Base-by-base conservation (phyloP, 257 asterid genomes). In the Salvia hispanica region DNA sequence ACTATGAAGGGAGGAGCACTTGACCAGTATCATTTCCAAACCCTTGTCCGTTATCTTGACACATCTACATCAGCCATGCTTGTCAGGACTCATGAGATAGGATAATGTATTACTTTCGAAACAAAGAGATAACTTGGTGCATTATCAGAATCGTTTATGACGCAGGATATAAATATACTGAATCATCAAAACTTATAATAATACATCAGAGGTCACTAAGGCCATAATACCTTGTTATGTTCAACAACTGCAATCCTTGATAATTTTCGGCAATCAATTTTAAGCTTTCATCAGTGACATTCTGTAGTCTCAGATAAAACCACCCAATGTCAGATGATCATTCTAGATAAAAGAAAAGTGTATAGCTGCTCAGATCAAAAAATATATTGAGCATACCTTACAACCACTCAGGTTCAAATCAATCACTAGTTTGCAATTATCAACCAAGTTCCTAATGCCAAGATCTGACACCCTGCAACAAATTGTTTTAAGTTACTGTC, bases 351-450 rank as follows among this genome's bases (percentile, higher is more conserved):
- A 70, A 57, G 53, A 34, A 48, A 8, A 52, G 47, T 48, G 25
- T 25, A 72, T 14, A 43, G 56, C 53, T 62, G 43, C 28, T 64
- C 12, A 64, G 58, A 45, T 51, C 16, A 69, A 70, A 64, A 63
- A 15, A 65, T 55, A 47, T 10, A 13, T 60, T 60, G 13, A 58
- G 45, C 71, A 53, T 81, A 93, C 99, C 97, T 88, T 93, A 70
- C 97, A 93, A 70, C 97, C 97, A 60, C 97, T 88, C 72, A 93
- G 81, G 82, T 93, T 93, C 81, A 93, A 81, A 78, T 93, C 92
- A 60, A 75, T 76, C 56, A 88, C 52, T 46, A 63, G 76, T 81
- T 79, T 80, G 82, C 97, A 90, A 69, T 93, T 84, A 75, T 78
- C 85, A 72, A 86, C 85, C 80, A 90, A 83, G 83, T 75, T 82